A percentile compares a stretch with the other conserved stretches of the same genome.
phyloP scores from a whole-genome alignment of 1,139 yeast species.

The Lodderomyces margitis region DNA sequence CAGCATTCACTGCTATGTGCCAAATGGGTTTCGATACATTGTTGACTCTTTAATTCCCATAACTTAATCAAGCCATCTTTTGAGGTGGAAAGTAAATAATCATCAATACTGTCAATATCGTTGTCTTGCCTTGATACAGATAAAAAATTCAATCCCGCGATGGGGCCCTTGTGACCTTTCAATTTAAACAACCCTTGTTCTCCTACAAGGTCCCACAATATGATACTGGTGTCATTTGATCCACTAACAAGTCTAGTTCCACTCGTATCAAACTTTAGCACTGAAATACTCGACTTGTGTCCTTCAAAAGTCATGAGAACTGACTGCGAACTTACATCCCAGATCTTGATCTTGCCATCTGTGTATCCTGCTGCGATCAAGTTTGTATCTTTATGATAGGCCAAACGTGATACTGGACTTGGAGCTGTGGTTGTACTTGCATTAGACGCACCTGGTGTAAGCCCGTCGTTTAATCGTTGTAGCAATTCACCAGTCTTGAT shows the following conservation, averaged over 20 bases:
- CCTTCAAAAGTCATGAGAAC: constrained; percentile 83
- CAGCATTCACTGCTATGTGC: constrained; percentile 95
- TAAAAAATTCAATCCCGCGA: constrained; percentile 66
- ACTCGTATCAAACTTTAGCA: constrained; percentile 65
- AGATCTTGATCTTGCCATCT: constrained; percentile 86
- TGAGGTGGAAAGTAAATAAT: constrained; percentile 71
- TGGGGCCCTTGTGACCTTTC: constrained; percentile 86
- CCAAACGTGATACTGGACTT: constrained; percentile 59
- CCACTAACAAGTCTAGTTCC: constrained; percentile 90
- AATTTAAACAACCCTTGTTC: constrained; percentile 87
- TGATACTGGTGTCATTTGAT: constrained; percentile 76
- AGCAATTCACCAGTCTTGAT: constrained; percentile 81
- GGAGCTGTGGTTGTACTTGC: constrained; percentile 61
- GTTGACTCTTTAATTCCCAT: constrained; percentile 90
- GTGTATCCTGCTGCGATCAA: constrained; percentile 85
- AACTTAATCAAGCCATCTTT: constrained; percentile 89
- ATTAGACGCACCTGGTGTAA: constrained; percentile 70
- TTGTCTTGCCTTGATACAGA: constrained; percentile 31
- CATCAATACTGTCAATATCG: constrained; percentile 54
- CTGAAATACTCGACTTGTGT: constrained; percentile 73
- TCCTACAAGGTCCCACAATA: constrained; percentile 92
- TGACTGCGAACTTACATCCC: constrained; percentile 83
- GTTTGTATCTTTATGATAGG: constrained; percentile 59
- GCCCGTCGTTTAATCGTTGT: constrained; percentile 59
- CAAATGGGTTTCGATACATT: constrained; percentile 90